Evolutionary conservation across 1,284 basidiomycete genomes (phyloP).

Genomic region (Ustilago hordei): DNA sequence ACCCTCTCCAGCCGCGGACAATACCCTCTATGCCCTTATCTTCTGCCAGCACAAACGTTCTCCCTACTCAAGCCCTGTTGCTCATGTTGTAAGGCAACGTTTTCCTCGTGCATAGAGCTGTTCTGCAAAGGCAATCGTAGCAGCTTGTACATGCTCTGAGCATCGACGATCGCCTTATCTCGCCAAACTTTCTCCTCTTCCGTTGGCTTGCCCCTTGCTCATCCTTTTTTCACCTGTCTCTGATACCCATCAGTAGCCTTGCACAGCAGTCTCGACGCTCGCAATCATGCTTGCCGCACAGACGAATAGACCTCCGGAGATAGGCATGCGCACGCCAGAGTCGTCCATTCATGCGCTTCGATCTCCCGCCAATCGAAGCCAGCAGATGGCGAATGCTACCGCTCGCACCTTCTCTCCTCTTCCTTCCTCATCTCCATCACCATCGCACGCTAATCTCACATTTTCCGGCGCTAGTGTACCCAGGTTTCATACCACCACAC

Average conservation of each 20-base stretch:
- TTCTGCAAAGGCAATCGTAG: conserved; percentile 1
- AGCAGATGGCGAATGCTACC: background rate
- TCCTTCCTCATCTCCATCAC: conserved; percentile 4
- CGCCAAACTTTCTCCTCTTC: background rate
- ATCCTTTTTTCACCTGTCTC: background rate
- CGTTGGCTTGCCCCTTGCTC: background rate
- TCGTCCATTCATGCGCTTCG: conserved; percentile 12
- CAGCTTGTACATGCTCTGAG: background rate
- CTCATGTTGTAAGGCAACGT: background rate
- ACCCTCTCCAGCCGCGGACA: background rate
- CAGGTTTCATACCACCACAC: background rate
- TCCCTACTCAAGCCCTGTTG: background rate
- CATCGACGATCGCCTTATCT: background rate
- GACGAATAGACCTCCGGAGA: conserved; percentile 1
- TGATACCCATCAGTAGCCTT: too few species aligned
- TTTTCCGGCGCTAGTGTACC: background rate
- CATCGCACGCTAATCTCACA: background rate
- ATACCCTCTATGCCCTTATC: too few species aligned
- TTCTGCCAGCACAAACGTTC: background rate
- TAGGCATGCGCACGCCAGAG: conserved; percentile 5
- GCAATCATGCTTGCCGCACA: conserved; percentile 6
- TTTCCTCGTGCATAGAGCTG: conserved; percentile 2
- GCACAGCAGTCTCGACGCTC: background rate
- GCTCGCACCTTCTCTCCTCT: conserved; percentile 1
- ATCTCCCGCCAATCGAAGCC: conserved; percentile 1